Evolutionary conservation across 345 rosid genomes (phyloP).

Genomic region (Eucalyptus dawsonii): DNA sequence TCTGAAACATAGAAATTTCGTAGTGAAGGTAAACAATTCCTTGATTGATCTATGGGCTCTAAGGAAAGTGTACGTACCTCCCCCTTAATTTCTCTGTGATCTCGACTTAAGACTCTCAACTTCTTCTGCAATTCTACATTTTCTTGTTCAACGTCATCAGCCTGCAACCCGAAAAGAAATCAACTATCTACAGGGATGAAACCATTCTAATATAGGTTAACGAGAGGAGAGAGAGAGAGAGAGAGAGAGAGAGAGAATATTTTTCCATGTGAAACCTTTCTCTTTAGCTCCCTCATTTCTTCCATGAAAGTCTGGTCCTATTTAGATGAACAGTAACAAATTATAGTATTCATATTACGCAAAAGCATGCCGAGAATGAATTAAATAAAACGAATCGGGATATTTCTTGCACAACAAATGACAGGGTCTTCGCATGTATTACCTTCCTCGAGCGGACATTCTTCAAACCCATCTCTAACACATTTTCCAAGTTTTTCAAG

Average conservation of each 20-base stretch:
- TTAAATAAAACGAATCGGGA: not conserved
- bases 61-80: not conserved
- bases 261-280: not conserved
- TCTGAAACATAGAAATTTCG: not conserved
- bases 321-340: not conserved
- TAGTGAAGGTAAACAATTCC: not conserved
- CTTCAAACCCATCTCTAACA: not conserved
- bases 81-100: not conserved
- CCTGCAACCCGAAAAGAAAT: not conserved
- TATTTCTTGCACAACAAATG: not conserved
- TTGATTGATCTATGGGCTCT: not conserved
- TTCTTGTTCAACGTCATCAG: not conserved
- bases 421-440: not conserved
- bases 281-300: not conserved
- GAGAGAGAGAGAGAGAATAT: not conserved
- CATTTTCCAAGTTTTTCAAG: not conserved
- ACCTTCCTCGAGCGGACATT: not conserved
- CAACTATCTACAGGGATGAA: not conserved
- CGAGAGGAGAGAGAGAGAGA: not conserved
- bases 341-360: not conserved
- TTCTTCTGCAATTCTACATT: not conserved
- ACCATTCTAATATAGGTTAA: not conserved
- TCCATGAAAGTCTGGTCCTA: not conserved
- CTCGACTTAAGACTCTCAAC: not conserved
- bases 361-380: not conserved